Evolutionary conservation across 2,329 filamentous ascomycete species (phyloP), one percentile per base, ranked within the genome.

Genomic region (Colletotrichum shisoi): DNA sequence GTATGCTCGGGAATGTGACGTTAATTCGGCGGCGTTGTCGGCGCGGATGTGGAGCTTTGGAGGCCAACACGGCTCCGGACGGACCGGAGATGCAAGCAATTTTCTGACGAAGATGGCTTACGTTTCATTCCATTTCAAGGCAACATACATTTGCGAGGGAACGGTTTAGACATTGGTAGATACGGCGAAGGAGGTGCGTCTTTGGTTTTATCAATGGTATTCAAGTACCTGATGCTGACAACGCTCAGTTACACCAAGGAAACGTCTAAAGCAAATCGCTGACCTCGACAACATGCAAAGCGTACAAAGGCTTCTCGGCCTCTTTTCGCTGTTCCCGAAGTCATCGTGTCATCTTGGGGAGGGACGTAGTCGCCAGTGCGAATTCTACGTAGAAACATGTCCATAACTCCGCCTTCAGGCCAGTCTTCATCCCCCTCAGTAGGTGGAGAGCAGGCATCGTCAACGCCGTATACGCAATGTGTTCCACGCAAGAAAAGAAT

Each of bases 391-490:
- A 68, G 57, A 59, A 68, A 67, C 51, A 68, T 45, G 52, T 49
- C 66, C 66, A 34, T 57, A 68, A 68, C 66, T 67, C 66, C 66
- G 57, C 57, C 57, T 31, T 17, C n/a, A 19, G 57, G 44, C 63
- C 62, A 52, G 56, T 67, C 63, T 65, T 56, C 52, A 44, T 67
- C 65, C 44, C 37, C 57, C 45, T 46, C 52, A 12, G 39, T 21
- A 31, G 57, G 57, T 62, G 51, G 45, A 49, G 39, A 68, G 46
- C 56, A 52, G 56, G 53, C 39, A 53, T 62, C 48, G 31, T 58
- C 57, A 68, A 68, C 66, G 66, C 66, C 66, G 17, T 60, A 58
- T 42, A 34, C 31, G 8, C 31, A 57, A 51, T 68, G 59, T 63
- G 42, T 49, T 24, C 40, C 51, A 53, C 57, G 61, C 70, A 63